Percentiles rank a stretch among this genome's conserved stretches.
These are phyloP conservation scores for Trichoderma guizhouense DNA, from an alignment of 2,329 filamentous ascomycete species.

Conservation along the genomic window DNA sequence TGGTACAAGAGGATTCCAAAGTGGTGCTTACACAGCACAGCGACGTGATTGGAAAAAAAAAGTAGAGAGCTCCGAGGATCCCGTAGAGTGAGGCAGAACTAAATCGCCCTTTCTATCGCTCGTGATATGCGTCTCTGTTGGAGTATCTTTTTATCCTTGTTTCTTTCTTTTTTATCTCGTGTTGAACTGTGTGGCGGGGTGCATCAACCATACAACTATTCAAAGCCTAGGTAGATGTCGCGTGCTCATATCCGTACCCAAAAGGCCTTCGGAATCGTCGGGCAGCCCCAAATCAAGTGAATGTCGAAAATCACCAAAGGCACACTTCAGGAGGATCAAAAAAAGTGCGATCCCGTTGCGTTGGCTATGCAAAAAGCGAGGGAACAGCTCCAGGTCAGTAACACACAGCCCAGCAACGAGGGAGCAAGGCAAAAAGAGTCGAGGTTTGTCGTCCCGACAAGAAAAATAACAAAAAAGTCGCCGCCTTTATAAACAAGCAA, in stretches of 20 bases:
- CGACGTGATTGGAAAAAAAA: background rate
- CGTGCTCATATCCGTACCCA: conserved; percentile 2
- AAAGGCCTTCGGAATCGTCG: background rate
- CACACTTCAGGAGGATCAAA: background rate
- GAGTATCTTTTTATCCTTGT: background rate
- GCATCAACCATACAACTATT: background rate
- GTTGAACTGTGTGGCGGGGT: background rate
- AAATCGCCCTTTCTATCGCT: background rate
- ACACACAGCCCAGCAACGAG: background rate
- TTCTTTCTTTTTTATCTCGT: background rate
- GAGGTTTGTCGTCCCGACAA: background rate
- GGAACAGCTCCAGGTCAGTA: background rate
- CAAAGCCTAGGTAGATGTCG: background rate
- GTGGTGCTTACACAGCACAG: background rate
- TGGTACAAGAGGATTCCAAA: too few relatives aligned
- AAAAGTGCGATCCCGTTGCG: background rate
- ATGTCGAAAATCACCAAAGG: background rate
- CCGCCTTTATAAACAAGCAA: background rate
- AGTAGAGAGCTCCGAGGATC: background rate
- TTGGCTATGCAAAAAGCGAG: background rate
- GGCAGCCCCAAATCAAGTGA: background rate
- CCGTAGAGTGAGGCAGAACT: background rate
- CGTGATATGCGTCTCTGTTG: background rate
- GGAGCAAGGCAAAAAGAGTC: background rate
- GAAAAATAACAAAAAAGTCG: too few relatives aligned